Conservation (phyloP, 495 filamentous ascomycete species). For the Penicillium macrosclerotiorum region DNA sequence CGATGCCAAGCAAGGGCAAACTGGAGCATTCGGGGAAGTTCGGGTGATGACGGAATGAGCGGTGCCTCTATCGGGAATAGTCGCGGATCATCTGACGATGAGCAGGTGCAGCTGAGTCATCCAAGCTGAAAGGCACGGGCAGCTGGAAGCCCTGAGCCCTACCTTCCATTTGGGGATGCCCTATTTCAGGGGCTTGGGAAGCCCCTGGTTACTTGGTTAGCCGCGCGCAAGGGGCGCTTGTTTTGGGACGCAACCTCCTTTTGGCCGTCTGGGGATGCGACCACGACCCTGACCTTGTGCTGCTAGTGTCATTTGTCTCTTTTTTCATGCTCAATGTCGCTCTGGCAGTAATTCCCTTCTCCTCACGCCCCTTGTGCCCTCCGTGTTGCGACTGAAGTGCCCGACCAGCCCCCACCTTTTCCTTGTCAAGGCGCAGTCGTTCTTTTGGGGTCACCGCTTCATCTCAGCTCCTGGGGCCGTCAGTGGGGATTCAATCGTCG, state of each 20-base stretch:
- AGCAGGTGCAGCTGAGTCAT: neutral
- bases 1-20: slow-evolving; percentile 4
- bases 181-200: slow-evolving; percentile 20
- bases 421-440: slow-evolving; percentile 25
- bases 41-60: slow-evolving; percentile 17
- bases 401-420: slow-evolving; percentile 28
- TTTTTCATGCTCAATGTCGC: slow-evolving; percentile 20
- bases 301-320: slow-evolving; percentile 17
- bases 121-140: too few relatives aligned
- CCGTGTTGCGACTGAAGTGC: slow-evolving; percentile 23
- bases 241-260: slow-evolving; percentile 35
- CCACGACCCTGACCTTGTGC: slow-evolving; percentile 17
- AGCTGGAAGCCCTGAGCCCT: slow-evolving; percentile 23
- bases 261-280: slow-evolving; percentile 36
- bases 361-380: slow-evolving; percentile 8
- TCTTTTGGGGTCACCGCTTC: slow-evolving; percentile 18
- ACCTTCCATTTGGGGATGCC: slow-evolving; percentile 1
- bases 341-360: slow-evolving; percentile 35
- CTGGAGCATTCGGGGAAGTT: neutral
- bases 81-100: neutral
- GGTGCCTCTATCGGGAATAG: neutral
- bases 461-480: slow-evolving; percentile 9
- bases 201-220: slow-evolving; percentile 22
- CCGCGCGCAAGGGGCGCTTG: slow-evolving; percentile 48
- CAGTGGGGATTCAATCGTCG: slow-evolving; percentile 4